phyloP scores from a whole-genome alignment of 805 yeast species.

The Metahyphopichia silvanorum region DNA sequence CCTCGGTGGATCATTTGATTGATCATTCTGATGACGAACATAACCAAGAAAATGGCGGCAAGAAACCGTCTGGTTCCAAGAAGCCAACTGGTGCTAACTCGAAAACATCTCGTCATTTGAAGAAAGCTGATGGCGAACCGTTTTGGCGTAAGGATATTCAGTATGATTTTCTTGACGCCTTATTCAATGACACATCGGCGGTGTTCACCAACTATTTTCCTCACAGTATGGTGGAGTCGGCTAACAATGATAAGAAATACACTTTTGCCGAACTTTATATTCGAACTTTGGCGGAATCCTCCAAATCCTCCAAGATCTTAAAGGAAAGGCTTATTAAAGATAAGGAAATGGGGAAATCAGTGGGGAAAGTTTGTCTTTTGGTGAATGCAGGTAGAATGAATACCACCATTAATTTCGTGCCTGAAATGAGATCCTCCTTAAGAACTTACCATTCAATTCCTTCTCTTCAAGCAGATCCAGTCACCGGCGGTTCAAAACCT shows the following conservation, averaged over 20 bases:
- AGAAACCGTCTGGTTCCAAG: conserved; percentile 5
- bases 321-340: conserved; percentile 71
- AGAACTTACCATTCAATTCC: conserved; percentile 95
- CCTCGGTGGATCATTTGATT: not conserved
- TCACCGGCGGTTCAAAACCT: conserved; percentile 53
- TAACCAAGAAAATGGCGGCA: conserved; percentile 1
- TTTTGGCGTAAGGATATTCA: conserved; percentile 87
- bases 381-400: conserved; percentile 93
- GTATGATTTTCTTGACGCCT: conserved; percentile 63
- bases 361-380: conserved; percentile 76
- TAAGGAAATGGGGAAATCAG: conserved; percentile 60
- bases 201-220: conserved; percentile 69
- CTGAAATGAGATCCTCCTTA: conserved; percentile 91
- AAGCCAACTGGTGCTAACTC: conserved; percentile 15
- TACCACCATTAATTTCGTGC: conserved; percentile 90
- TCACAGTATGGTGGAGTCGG: conserved; percentile 34
- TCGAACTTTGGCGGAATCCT: conserved; percentile 75
- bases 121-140: conserved; percentile 90
- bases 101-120: conserved; percentile 56
- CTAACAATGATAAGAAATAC: conserved; percentile 41
- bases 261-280: conserved; percentile 85
- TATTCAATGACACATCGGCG: conserved; percentile 60
- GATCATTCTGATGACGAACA: not conserved
- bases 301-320: conserved; percentile 78
- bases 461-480: conserved; percentile 69